Conservation (phyloP, 2,329 filamentous ascomycete genomes). For the Alternaria sp. region DNA sequence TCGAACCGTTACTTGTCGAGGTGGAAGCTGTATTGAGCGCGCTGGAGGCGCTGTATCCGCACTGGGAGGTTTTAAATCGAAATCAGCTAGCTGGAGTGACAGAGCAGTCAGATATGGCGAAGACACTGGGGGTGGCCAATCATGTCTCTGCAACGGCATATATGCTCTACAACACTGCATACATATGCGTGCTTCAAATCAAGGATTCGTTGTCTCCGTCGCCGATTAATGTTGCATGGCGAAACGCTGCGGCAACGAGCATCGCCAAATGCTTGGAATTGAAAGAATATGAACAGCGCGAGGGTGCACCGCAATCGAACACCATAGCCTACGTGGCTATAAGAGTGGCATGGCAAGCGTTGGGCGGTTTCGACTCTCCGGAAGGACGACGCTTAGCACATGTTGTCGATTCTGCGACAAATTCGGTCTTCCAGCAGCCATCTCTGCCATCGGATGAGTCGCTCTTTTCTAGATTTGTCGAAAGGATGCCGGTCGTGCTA, state of each 20-base stretch:
- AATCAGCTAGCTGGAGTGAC: slow-evolving; percentile 9
- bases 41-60: slow-evolving; percentile 19
- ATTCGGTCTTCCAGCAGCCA: slow-evolving; percentile 17
- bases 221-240: slow-evolving; percentile 17
- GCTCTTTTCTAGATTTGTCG: background rate
- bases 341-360: slow-evolving; percentile 36
- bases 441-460: background rate
- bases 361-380: slow-evolving; percentile 33
- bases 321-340: slow-evolving; percentile 37
- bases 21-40: slow-evolving; percentile 9
- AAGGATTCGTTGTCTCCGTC: slow-evolving; percentile 29
- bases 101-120: slow-evolving; percentile 12
- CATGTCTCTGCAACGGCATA: slow-evolving; percentile 31
- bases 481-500: background rate
- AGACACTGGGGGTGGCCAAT: slow-evolving; percentile 27
- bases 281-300: slow-evolving; percentile 22
- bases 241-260: slow-evolving; percentile 27
- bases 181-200: slow-evolving; percentile 32
- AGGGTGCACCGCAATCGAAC: slow-evolving; percentile 24
- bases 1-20: slow-evolving; percentile 16
- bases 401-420: slow-evolving; percentile 17
- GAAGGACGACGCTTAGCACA: slow-evolving; percentile 31
- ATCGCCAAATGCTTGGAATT: slow-evolving; percentile 33
- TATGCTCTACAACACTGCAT: slow-evolving; percentile 37
- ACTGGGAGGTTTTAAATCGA: slow-evolving; percentile 28